Conservation (phyloP, 768 basidiomycete genomes). For the Cyathus striatus region DNA sequence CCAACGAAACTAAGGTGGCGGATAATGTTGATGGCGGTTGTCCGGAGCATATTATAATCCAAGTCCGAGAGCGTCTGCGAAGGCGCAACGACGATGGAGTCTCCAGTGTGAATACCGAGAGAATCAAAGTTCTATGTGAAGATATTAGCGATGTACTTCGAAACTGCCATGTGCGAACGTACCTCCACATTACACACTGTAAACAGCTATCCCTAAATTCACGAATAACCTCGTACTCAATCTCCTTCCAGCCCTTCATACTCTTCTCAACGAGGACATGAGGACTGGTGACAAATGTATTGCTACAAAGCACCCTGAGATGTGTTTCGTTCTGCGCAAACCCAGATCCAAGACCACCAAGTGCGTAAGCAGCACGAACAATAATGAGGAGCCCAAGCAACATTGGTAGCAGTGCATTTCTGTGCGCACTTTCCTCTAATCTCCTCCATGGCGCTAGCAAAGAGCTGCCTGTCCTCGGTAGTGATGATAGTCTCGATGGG, state of each 20-base stretch:
- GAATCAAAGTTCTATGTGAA: constrained; percentile 73
- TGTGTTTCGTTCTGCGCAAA: constrained; percentile 93
- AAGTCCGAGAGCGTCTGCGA: too few species aligned
- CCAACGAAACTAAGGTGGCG: too few species aligned
- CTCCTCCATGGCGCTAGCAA: constrained; percentile 89
- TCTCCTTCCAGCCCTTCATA: constrained; percentile 99
- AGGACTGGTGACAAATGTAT: constrained; percentile 96
- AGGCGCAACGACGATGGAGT: too few species aligned
- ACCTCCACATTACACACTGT: too few species aligned
- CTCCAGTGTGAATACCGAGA: too few species aligned
- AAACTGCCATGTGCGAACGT: too few species aligned
- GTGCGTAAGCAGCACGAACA: constrained; percentile 92
- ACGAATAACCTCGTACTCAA: constrained; percentile 97
- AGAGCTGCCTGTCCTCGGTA: constrained; percentile 94
- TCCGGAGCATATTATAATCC: too few species aligned
- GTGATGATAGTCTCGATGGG: constrained; percentile 96
- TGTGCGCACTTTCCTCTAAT: constrained; percentile 95
- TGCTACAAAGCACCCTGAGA: constrained; percentile 80
- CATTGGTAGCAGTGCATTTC: constrained; percentile 81
- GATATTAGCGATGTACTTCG: too few species aligned
- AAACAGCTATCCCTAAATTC: constrained; percentile 97
- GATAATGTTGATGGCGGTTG: too few species aligned
- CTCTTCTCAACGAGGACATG: constrained; percentile 99
- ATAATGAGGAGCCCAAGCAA: constrained; percentile 94
- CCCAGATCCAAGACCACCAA: constrained; percentile 92